Percentiles rank a stretch among this genome's conserved stretches.
Conservation (phyloP, 2,329 filamentous ascomycete species). For the Penicillium sp. region DNA sequence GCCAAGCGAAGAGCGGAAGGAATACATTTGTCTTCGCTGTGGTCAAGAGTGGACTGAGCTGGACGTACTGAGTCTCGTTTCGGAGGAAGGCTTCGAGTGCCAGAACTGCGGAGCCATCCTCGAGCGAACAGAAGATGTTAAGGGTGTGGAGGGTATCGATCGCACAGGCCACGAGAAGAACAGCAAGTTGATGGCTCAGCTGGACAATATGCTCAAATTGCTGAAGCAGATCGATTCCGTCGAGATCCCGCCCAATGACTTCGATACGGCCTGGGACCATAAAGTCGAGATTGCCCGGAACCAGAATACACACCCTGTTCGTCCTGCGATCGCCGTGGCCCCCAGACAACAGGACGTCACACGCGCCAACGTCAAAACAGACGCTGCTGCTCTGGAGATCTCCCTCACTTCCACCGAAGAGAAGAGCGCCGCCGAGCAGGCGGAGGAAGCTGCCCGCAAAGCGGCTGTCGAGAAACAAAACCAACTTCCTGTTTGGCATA, state of each 20-base stretch:
- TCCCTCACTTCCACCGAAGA: slow-evolving; percentile 51
- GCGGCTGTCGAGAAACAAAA: slow-evolving; percentile 54
- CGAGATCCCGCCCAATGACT: slow-evolving; percentile 51
- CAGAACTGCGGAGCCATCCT: slow-evolving; percentile 66
- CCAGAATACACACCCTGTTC: slow-evolving; percentile 42
- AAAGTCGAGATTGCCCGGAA: slow-evolving; percentile 49
- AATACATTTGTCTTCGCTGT: slow-evolving; percentile 82
- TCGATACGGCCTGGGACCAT: slow-evolving; percentile 51
- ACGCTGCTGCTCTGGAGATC: slow-evolving; percentile 48
- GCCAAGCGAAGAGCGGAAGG: slow-evolving; percentile 82
- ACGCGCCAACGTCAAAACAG: slow-evolving; percentile 46
- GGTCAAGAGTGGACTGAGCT: slow-evolving; percentile 84
- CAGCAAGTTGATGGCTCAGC: slow-evolving; percentile 50
- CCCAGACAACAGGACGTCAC: slow-evolving; percentile 41
- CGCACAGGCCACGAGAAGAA: slow-evolving; percentile 53
- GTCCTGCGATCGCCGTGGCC: slow-evolving; percentile 43
- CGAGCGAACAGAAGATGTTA: slow-evolving; percentile 47
- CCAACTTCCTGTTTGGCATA: slow-evolving; percentile 55
- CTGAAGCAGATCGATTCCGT: slow-evolving; percentile 51
- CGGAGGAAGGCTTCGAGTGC: slow-evolving; percentile 73
- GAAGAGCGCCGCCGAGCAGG: slow-evolving; percentile 51
- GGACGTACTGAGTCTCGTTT: slow-evolving; percentile 78
- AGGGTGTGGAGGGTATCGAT: slow-evolving; percentile 44
- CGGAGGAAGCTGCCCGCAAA: slow-evolving; percentile 49
- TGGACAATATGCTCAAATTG: slow-evolving; percentile 48